These are phyloP conservation scores for Candida rishiriensis DNA, from an alignment of 805 yeast genomes.

Conservation along the genomic window DNA sequence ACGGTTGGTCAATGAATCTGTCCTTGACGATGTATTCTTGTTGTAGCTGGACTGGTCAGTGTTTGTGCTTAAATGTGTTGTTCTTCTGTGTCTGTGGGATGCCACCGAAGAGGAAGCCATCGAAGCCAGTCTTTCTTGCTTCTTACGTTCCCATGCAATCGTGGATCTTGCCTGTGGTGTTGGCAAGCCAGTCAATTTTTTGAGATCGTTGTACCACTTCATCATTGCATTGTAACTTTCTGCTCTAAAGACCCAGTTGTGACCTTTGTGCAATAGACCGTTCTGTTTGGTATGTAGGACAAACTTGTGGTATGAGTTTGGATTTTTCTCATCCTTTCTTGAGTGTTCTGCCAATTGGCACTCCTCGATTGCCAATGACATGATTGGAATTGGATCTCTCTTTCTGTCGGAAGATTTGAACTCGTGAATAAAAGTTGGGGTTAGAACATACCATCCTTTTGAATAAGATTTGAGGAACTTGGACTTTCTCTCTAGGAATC, in stretches of 20 bases:
- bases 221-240: constrained; percentile 76
- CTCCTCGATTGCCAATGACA: constrained; percentile 75
- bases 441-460: constrained; percentile 84
- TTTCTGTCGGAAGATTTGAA: constrained; percentile 79
- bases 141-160: constrained; percentile 33
- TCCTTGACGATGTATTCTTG: constrained; percentile 5
- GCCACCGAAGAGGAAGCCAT: constrained; percentile 26
- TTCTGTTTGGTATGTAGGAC: constrained; percentile 71
- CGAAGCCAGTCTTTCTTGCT: constrained; percentile 18
- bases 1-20: constrained; percentile 17
- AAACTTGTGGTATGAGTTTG: constrained; percentile 64
- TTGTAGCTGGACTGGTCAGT: constrained; percentile 15
- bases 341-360: constrained; percentile 83
- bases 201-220: constrained; percentile 79
- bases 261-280: constrained; percentile 74
- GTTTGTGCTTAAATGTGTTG: constrained; percentile 14
- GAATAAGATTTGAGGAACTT: constrained; percentile 90
- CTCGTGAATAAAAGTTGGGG: constrained; percentile 86
- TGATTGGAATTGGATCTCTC: constrained; percentile 74
- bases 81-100: constrained; percentile 19
- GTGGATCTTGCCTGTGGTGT: constrained; percentile 57
- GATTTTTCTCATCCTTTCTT: constrained; percentile 55
- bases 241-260: constrained; percentile 94
- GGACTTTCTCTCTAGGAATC: constrained; percentile 82
- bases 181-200: constrained; percentile 57